Base-by-base conservation (phyloP, 257 asterid species). In the Przewalskia tangutica region DNA sequence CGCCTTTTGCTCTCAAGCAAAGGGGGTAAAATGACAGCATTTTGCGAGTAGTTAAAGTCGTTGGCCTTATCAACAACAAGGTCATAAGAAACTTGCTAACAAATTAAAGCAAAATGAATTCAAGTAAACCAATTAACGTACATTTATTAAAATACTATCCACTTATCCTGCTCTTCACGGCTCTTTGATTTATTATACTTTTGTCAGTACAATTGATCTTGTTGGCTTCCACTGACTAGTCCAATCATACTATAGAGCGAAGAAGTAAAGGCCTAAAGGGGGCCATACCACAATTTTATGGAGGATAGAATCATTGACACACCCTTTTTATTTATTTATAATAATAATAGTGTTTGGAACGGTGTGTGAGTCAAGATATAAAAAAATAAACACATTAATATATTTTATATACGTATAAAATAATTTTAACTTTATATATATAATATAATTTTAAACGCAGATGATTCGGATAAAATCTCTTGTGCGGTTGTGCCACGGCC, bases 141-240 rank as follows among this genome's bases (percentile, higher is more conserved):
- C 18, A 66, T 66, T 66, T 66, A 66, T 7, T 38, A 56, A 42
- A 77, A 55, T 42, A 79, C 1, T 1, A 79, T 63, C 82, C 54
- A 42, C 82, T 79, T 60, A 23, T 79, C 75, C 0, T 40, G 8
- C 27, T 17, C 18, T 34, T 32, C 48, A 77, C 55, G 38, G 53
- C 27, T 73, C 50, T n/a, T 27, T 84, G 66, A 56, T 77, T 34
- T 64, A 75, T 84, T 84, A 51, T 48, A 54, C 66, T 59, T 77
- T 51, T 53, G 36, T 64, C 80, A 77, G 70, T 53, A 77, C 79
- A 53, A 66, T 59, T 36, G 14, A 60, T 77, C 80, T 77, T 36
- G 83, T 83, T 83, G 85, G 83, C 85, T 64, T 78, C 83, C 85
- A 83, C 83, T 65, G 3, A 78, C 32, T 66, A 38, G 9, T 77